Percentiles rank a stretch among this genome's conserved stretches.
Conservation (phyloP, 2,329 filamentous ascomycete species). For the Drechslerella stenobrocha region DNA sequence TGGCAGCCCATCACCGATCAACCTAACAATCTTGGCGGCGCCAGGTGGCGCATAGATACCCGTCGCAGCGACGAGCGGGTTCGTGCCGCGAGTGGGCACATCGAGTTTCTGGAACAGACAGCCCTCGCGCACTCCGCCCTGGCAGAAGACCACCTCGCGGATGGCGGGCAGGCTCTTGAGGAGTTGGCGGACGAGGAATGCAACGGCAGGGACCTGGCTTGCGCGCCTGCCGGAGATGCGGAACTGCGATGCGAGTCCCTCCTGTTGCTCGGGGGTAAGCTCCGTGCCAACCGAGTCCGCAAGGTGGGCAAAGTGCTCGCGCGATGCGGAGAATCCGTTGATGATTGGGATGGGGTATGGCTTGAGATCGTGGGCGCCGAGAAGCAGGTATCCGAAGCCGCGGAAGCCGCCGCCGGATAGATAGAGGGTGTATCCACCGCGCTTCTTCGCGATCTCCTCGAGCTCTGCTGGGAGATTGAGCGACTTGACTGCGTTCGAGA, state of each 20-base stretch:
- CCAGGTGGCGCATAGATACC: constrained; percentile 60
- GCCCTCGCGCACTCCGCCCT: constrained; percentile 84
- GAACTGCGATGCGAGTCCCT: constrained; percentile 58
- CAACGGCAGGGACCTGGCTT: constrained; percentile 80
- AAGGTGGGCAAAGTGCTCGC: constrained; percentile 62
- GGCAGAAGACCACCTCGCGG: constrained; percentile 76
- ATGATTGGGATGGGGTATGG: constrained; percentile 84
- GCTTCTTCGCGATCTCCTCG: constrained; percentile 56
- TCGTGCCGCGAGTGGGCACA: constrained; percentile 63
- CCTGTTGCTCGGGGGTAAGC: constrained; percentile 30
- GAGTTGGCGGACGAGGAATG: constrained; percentile 76
- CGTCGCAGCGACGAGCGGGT: constrained; percentile 69
- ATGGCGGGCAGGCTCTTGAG: constrained; percentile 70
- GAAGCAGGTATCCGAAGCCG: constrained; percentile 86
- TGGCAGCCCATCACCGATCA: constrained; percentile 61
- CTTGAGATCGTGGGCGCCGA: constrained; percentile 71
- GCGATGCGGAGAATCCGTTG: constrained; percentile 72
- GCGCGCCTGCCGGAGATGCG: constrained; percentile 79
- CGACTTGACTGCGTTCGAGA: constrained; percentile 65
- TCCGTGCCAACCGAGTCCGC: constrained; percentile 53
- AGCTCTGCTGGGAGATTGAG: constrained; percentile 64
- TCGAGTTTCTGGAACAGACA: constrained; percentile 73
- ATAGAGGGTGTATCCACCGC: constrained; percentile 70
- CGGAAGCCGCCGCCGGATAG: constrained; percentile 88
- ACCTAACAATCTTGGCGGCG: constrained; percentile 57